Evolutionary conservation across 2,329 filamentous ascomycete species (phyloP), one percentile per base, ranked within the genome.

Genomic region (Trichothecium sympodiale): DNA sequence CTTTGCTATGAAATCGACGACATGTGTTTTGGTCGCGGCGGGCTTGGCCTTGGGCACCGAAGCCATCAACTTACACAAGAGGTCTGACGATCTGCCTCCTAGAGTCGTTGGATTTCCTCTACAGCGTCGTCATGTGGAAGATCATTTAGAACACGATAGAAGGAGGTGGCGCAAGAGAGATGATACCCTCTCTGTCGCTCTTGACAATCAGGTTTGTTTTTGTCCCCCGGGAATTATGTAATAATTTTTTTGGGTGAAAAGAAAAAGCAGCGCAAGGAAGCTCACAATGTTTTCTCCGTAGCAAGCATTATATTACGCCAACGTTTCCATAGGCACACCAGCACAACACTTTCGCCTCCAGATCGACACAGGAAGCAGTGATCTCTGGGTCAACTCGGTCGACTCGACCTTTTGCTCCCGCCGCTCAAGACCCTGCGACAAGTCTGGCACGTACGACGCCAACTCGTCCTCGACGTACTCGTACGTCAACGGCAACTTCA

Each of bases 401-500:
- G 56, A 55, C 33, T 88, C 83, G 1, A 39, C 48, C 1, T 56
- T 83, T 13, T 93, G 85, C 52, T 49, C 52, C 7, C 49, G 55
- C 4, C 47, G 51, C 2, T 53, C 55, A 2, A 51, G 20, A 6
- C 68, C 69, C 1, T 91, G 85, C 50, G 48, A 56, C 5, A 59
- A 57, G 14, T 70, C 74, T 1, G 84, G 83, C 12, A 76, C 76
- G 2, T 94, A 87, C 56, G 55, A 60, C 30, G 70, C 82, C 29
- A 80, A 83, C 52, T 57, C 65, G 1, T 94, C 86, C 0, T 85
- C 82, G 2, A 83, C 85, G 3, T 89, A 88, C 56, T 50, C 68
- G 25, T 86, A 79, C 51, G 57, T 94, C 37, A 78, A 77, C 43
- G 77, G 73, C 50, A 67, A 77, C 41, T 94, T 95, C 64, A 88